A percentile compares a stretch with the other conserved stretches of the same genome.
Conservation (phyloP, 2,329 filamentous ascomycete genomes). For the Fusarium avenaceum region DNA sequence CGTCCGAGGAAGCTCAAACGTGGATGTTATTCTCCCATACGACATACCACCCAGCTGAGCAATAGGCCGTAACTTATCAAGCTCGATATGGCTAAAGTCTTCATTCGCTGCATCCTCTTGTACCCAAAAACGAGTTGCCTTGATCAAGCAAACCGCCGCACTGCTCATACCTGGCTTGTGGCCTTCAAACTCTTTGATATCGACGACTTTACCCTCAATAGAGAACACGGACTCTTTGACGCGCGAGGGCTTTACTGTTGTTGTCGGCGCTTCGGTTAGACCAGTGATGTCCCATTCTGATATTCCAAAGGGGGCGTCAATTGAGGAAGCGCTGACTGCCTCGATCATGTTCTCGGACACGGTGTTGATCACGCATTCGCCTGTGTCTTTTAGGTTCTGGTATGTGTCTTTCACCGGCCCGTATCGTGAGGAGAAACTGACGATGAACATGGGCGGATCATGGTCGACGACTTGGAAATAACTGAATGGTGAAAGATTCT, state of each 20-base stretch:
- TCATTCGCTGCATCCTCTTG: constrained; percentile 88
- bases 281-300: constrained; percentile 88
- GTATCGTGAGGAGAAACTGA: constrained; percentile 63
- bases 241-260: constrained; percentile 75
- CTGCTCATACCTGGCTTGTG: constrained; percentile 79
- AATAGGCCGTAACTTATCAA: constrained; percentile 82
- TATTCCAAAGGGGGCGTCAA: constrained; percentile 82
- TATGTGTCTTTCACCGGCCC: constrained; percentile 81
- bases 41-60: constrained; percentile 87
- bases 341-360: constrained; percentile 87
- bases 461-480: constrained; percentile 88
- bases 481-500: constrained; percentile 87
- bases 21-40: constrained; percentile 79
- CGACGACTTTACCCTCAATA: constrained; percentile 85
- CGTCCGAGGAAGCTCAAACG: constrained; percentile 72
- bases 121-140: constrained; percentile 90
- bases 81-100: constrained; percentile 79
- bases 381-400: constrained; percentile 76
- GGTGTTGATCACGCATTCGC: constrained; percentile 88
- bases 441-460: constrained; percentile 86
- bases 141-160: constrained; percentile 79
- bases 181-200: constrained; percentile 82
- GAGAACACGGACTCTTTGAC: constrained; percentile 87
- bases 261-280: constrained; percentile 76
- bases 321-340: constrained; percentile 82